A percentile compares a stretch with the other conserved stretches of the same genome.
Conservation (phyloP, 768 basidiomycete species). For the Hydnomerulius pinastri region DNA sequence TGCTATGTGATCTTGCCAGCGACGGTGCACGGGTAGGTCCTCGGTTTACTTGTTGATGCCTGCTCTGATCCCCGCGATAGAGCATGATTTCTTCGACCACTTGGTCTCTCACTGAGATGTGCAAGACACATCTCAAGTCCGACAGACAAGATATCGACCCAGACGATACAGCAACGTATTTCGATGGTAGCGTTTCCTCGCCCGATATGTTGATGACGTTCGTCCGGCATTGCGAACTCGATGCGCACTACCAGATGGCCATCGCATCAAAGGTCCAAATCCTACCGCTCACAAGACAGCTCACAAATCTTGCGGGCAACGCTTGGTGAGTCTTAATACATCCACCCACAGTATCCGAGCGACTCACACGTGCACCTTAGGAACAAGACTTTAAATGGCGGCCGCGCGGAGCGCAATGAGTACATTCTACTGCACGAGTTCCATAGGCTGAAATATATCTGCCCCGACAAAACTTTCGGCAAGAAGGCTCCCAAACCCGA, state of each 20-base stretch:
- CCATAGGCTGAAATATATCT: constrained; percentile 92
- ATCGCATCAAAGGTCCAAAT: constrained; percentile 94
- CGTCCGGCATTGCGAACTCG: constrained; percentile 91
- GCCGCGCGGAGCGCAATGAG: constrained; percentile 97
- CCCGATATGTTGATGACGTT: constrained; percentile 84
- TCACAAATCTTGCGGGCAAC: constrained; percentile 96
- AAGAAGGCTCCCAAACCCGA: constrained; percentile 64
- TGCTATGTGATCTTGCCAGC: constrained; percentile 91
- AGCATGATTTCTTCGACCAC: constrained; percentile 97
- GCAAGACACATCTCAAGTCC: constrained; percentile 80
- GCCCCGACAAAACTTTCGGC: constrained; percentile 90
- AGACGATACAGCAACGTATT: constrained; percentile 88
- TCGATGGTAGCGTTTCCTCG: constrained; percentile 78
- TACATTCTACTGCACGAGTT: constrained; percentile 99
- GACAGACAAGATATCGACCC: constrained; percentile 94
- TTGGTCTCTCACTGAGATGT: constrained; percentile 99
- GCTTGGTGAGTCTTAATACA: constrained; percentile 66
- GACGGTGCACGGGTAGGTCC: constrained; percentile 84
- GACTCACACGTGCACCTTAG: constrained; percentile 39
- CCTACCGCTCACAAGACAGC: constrained; percentile 85
- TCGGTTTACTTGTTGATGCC: not conserved
- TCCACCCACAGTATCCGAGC: not conserved
- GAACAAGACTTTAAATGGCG: constrained; percentile 97
- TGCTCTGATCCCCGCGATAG: constrained; percentile 38
- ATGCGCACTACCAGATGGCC: constrained; percentile 97